Percentiles rank a stretch among this genome's conserved stretches.
Conservation (phyloP, 2,329 filamentous ascomycete species). For the Aspergillus piperis region DNA sequence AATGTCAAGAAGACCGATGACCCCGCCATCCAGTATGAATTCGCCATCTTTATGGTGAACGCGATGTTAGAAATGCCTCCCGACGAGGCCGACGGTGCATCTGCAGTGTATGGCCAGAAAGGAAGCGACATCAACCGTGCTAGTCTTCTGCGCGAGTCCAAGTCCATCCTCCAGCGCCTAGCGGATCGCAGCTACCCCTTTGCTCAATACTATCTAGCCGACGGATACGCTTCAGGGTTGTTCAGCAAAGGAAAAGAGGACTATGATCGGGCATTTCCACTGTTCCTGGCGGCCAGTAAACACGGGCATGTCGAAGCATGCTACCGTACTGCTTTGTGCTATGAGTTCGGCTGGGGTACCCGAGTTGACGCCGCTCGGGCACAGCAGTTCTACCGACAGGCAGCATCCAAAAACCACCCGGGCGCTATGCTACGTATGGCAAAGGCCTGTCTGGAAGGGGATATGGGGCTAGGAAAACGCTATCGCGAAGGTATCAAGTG, state of each 20-base stretch:
- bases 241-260: slow-evolving; percentile 95
- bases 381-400: slow-evolving; percentile 86
- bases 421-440: slow-evolving; percentile 92
- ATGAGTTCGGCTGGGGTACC: slow-evolving; percentile 97
- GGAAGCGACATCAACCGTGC: slow-evolving; percentile 53
- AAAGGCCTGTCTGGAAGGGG: slow-evolving; percentile 83
- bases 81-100: slow-evolving; percentile 42
- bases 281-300: slow-evolving; percentile 92
- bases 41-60: slow-evolving; percentile 90
- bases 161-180: slow-evolving; percentile 81
- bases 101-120: slow-evolving; percentile 22
- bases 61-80: slow-evolving; percentile 77
- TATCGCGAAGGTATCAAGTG: slow-evolving; percentile 94
- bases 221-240: slow-evolving; percentile 89
- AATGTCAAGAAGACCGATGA: slow-evolving; percentile 98
- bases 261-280: slow-evolving; percentile 84
- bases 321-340: slow-evolving; percentile 90
- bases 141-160: slow-evolving; percentile 81
- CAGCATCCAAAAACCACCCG: slow-evolving; percentile 90
- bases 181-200: slow-evolving; percentile 90
- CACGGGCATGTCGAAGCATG: slow-evolving; percentile 96
- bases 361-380: slow-evolving; percentile 88
- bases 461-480: slow-evolving; percentile 78
- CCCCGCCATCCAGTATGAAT: slow-evolving; percentile 87
- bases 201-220: slow-evolving; percentile 94